Evolutionary conservation across 73 alveolate species (phyloP), one percentile per base, ranked within the genome.

Genomic region (Halteria grandinella): DNA sequence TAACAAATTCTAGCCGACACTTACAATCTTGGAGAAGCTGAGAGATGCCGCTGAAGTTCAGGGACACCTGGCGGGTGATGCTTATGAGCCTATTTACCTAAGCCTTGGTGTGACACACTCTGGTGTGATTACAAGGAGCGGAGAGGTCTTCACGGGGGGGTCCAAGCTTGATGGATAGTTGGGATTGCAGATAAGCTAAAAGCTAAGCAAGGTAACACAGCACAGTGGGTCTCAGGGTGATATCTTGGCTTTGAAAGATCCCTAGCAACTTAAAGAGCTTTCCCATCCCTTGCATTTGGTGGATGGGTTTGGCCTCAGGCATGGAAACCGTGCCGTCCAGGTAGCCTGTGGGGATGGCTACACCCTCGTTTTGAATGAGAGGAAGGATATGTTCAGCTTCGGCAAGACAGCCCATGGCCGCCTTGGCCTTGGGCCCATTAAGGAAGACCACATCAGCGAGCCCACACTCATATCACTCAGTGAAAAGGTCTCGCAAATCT

Each of bases 331-430:
- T 51, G 94, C 94, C 7, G 48, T 32, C 17, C 36, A 27, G 20
- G 91, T 80, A 3, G 52, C 88, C 0, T 86, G 94, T 57, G 94
- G 94, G 11, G 94, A 86, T 55, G 77, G 75, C 12, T 86, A 70
- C 59, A 55, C 91, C 18, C 6, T 79, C 33, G 71, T 86, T 31
- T 47, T 86, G 21, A 70, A 58, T 25, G 79, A 45, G 28, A 55
- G 43, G 4, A 52, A 55, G 44, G 43, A 58, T 53, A 76, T 86
- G 21, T 86, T 28, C 40, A 71, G 85, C 20, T 86, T 86, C 51
- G 94, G 94, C 32, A 86, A 86, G 58, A 64, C 74, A 14, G 43
- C 80, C 44, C 91, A 86, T 80, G 94, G 94, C n/a, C 41, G 91
- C 23, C 27, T 80, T 5, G 94, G 94, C 14, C 49, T 36, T 6